These are phyloP conservation scores for Hyphodiscus sp. DNA, from an alignment of 2,329 filamentous ascomycete species.

Conservation along the genomic window DNA sequence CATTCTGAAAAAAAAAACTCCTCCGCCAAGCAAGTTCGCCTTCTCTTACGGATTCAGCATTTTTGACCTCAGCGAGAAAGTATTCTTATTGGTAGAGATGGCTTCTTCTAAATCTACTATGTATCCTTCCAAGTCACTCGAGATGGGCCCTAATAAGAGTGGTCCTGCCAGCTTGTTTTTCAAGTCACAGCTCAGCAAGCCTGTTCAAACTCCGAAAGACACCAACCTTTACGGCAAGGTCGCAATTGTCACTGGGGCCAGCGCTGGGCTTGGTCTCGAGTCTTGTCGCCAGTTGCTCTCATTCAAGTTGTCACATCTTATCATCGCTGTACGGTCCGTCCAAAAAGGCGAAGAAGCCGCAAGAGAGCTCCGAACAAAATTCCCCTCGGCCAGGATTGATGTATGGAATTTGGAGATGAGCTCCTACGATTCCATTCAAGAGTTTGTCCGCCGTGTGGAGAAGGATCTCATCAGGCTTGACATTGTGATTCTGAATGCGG, in stretches of 20 bases:
- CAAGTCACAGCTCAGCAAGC: background rate
- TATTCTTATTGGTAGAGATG: too few relatives aligned
- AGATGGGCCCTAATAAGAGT: too few relatives aligned
- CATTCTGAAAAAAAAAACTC: too few relatives aligned
- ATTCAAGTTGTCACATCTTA: slow-evolving; percentile 35
- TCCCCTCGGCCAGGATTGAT: slow-evolving; percentile 33
- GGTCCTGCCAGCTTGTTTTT: too few relatives aligned
- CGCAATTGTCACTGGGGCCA: slow-evolving; percentile 10
- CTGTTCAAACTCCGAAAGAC: background rate
- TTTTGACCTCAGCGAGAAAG: too few relatives aligned
- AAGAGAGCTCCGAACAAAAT: slow-evolving; percentile 21
- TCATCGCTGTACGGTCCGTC: slow-evolving; percentile 40
- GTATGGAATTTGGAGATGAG: slow-evolving; percentile 45
- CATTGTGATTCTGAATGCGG: slow-evolving; percentile 41
- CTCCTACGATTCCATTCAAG: slow-evolving; percentile 38
- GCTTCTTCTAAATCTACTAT: too few relatives aligned
- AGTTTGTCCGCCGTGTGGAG: slow-evolving; percentile 33
- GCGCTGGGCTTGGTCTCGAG: slow-evolving; percentile 36
- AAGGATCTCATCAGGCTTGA: slow-evolving; percentile 34
- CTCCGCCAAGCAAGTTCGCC: too few relatives aligned
- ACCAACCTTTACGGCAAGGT: slow-evolving; percentile 7
- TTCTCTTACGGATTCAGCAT: too few relatives aligned
- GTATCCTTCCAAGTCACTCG: too few relatives aligned
- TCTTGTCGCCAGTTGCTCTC: slow-evolving; percentile 34
- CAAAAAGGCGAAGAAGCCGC: slow-evolving; percentile 38